These are phyloP conservation scores for Eremochloa ophiuroides DNA, from an alignment of 176 grass and related monocot species.

Conservation along the genomic window DNA sequence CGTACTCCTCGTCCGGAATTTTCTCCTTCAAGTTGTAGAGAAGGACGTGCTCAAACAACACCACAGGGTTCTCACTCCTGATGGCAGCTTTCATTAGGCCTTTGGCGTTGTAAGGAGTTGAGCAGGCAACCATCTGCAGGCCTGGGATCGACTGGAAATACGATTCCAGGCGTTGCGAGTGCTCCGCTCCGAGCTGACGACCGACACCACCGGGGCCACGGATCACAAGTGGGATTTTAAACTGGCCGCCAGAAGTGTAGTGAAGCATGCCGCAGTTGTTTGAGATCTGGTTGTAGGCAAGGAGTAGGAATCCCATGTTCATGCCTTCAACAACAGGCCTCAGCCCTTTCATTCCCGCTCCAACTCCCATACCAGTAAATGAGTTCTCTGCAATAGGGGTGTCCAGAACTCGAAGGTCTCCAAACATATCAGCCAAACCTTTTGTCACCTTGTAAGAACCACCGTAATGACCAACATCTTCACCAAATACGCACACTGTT, in stretches of 20 bases:
- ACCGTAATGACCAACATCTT: constrained; percentile 86
- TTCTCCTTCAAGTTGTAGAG: constrained; percentile 90
- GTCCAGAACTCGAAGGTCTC: constrained; percentile 88
- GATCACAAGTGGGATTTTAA: constrained; percentile 93
- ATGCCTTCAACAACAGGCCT: constrained; percentile 84
- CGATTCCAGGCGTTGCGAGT: constrained; percentile 82
- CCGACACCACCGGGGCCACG: constrained; percentile 85
- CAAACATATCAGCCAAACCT: constrained; percentile 73
- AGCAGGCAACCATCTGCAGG: constrained; percentile 97
- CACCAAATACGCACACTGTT: constrained; percentile 73
- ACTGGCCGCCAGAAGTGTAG: constrained; percentile 93
- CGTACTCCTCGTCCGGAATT: constrained; percentile 80
- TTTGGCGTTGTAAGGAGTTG: constrained; percentile 89
- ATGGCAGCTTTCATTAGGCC: constrained; percentile 97
- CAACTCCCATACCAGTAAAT: constrained; percentile 88
- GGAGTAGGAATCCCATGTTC: constrained; percentile 95
- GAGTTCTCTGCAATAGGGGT: constrained; percentile 89
- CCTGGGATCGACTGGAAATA: constrained; percentile 96
- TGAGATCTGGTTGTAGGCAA: constrained; percentile 95
- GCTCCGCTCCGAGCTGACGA: constrained; percentile 83
- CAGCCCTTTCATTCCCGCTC: constrained; percentile 77
- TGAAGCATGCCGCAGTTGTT: constrained; percentile 98
- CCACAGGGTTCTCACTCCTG: constrained; percentile 82
- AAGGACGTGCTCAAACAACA: constrained; percentile 84
- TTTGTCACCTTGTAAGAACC: constrained; percentile 91